These are phyloP conservation scores for Silybum marianum DNA, from an alignment of 129 eudicot genomes.

Conservation along the genomic window DNA sequence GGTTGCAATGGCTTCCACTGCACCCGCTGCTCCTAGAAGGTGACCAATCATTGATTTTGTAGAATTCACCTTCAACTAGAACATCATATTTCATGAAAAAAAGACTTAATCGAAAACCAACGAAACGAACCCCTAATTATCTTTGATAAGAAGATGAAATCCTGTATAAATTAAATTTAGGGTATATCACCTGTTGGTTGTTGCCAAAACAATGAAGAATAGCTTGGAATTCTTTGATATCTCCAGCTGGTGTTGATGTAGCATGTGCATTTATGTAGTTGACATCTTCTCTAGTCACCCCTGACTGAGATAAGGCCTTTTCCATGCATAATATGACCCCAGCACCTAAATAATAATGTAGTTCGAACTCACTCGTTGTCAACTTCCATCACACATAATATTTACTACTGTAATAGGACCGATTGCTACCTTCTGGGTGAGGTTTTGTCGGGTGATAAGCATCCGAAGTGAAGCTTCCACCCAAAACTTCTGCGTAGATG, in stretches of 20 bases:
- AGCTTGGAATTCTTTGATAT: conserved; percentile 76
- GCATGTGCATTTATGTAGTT: conserved; percentile 91
- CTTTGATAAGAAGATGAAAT: conserved; percentile 4
- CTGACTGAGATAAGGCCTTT: conserved; percentile 76
- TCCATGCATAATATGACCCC: conserved; percentile 73
- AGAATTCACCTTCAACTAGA: conserved; percentile 79
- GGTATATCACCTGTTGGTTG: conserved; percentile 58
- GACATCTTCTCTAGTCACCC: conserved; percentile 77
- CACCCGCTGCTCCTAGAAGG: conserved; percentile 91
- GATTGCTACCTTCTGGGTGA: conserved; percentile 75
- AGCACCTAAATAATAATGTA: conserved; percentile 43
- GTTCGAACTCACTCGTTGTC: neutral
- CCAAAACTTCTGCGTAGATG: conserved; percentile 82
- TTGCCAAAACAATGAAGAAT: conserved; percentile 79
- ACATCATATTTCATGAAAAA: neutral
- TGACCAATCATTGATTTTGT: conserved; percentile 95
- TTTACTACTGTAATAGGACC: neutral
- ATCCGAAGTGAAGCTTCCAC: conserved; percentile 88
- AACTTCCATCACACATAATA: neutral
- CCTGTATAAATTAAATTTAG: neutral
- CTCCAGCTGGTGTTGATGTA: conserved; percentile 86
- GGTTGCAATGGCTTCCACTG: conserved; percentile 90
- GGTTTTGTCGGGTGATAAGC: conserved; percentile 94
- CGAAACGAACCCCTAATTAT: neutral
- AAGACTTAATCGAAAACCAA: too few species aligned